phyloP scores from a whole-genome alignment of 768 basidiomycete species.

The Hypholoma sublateritium region DNA sequence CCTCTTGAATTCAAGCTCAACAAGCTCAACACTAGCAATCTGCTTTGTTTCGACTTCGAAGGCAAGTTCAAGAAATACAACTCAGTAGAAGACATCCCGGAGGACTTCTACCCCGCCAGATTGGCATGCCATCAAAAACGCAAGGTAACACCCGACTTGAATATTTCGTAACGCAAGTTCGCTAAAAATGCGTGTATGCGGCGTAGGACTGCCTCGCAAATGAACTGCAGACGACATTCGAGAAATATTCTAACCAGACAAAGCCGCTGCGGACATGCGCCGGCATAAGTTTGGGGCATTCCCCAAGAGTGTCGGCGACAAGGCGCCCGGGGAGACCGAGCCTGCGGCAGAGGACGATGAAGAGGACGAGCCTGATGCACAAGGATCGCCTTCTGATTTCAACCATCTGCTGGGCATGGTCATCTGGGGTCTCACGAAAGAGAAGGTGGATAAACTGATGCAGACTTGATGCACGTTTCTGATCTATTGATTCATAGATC shows the following conservation, averaged over 20 bases:
- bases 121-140: constrained; percentile 93
- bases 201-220: constrained; percentile 79
- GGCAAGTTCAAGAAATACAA: constrained; percentile 95
- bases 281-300: constrained; percentile 87
- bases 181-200: too few species aligned
- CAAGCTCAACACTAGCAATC: constrained; percentile 89
- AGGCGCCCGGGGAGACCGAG: constrained; percentile 63
- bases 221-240: constrained; percentile 78
- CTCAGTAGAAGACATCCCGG: constrained; percentile 86
- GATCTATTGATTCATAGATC: constrained; percentile 49
- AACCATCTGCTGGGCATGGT: constrained; percentile 96
- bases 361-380: constrained; percentile 46
- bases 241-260: constrained; percentile 90
- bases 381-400: constrained; percentile 56
- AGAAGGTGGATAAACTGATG: constrained; percentile 61
- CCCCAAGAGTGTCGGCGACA: constrained; percentile 74
- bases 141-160: constrained; percentile 56
- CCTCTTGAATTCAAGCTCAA: constrained; percentile 89
- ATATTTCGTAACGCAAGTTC: not conserved
- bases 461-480: not conserved
- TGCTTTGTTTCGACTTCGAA: constrained; percentile 98
- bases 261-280: constrained; percentile 83
- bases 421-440: constrained; percentile 91
- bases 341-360: constrained; percentile 50
- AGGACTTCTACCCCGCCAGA: constrained; percentile 89